Evolutionary conservation across 2,329 filamentous ascomycete species (phyloP), one percentile per base, ranked within the genome.

Genomic region (Amphichorda felina): DNA sequence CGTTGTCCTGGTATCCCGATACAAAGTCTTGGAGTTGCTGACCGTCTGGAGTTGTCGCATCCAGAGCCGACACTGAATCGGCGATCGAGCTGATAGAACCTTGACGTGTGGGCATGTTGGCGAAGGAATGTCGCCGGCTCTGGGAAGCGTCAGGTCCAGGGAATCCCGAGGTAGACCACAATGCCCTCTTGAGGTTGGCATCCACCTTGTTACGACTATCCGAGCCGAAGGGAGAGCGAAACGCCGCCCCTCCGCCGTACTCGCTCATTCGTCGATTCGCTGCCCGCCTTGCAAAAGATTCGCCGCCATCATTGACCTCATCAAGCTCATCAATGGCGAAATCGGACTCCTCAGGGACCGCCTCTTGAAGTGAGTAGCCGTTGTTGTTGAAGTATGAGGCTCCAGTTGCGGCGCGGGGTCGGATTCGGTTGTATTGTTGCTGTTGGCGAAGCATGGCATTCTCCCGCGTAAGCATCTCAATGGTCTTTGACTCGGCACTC

Each of bases 61-160:
- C 71, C 16, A 73, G 58, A 8, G 62, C 47, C 4, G 63, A 53
- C 27, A 60, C 55, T 33, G 63, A 54, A 45, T 79, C 75, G 33
- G 64, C 65, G 35, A 75, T 59, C 19, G 75, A 79, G 45, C 72
- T 70, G 43, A 79, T 72, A 3, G 75, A 79, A 2, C 66, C 70
- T 44, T 80, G 75, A 11, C 76, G 67, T 18, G 73, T 76, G 19
- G 72, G 75, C 48, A 79, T 68, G 46, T 78, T 78, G 35, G 76
- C 84, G 50, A 91, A 85, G 2, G 84, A 89, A 55, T 89, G 84
- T 19, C 84, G 75, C 40, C 84, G 72, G 47, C 82, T 86, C 48
- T 87, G 81, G 10, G 79, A 74, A 21, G 75, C 64, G 41, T 83
- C 79, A 4, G 64, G 66, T 17, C 72, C 66, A 30, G 72, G 69